A percentile compares a stretch with the other conserved stretches of the same genome.
phyloP scores from a whole-genome alignment of 2,329 filamentous ascomycete genomes.

The Rhexocercosporidium sp. region DNA sequence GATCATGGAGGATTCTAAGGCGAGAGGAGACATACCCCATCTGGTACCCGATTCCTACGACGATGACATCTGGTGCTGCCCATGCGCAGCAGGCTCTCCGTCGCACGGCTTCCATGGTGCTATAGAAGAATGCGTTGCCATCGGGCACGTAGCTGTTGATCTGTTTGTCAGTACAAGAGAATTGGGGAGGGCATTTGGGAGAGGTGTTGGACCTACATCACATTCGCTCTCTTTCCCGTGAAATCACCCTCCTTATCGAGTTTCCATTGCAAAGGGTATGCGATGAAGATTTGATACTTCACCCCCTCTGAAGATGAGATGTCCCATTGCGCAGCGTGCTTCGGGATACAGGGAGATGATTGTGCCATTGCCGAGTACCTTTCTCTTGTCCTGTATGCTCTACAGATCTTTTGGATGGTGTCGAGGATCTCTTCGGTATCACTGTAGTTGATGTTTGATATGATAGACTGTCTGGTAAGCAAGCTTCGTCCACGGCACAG shows the following conservation, averaged over 20 bases:
- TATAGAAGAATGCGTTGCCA: conserved; percentile 13
- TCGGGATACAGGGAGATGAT: not conserved
- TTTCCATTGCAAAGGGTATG: conserved; percentile 3
- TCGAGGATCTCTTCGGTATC: not conserved
- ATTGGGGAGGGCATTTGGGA: not conserved
- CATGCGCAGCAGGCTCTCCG: not conserved
- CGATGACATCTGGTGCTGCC: not conserved
- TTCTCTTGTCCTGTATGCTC: not conserved
- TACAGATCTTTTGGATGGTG: not conserved
- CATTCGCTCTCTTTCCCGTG: not conserved
- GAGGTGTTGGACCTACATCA: not conserved
- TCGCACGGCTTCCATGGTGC: not conserved
- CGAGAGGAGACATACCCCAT: too few species aligned
- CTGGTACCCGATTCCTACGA: conserved; percentile 9
- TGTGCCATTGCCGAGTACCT: not conserved
- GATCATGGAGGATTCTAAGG: too few species aligned
- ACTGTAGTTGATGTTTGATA: not conserved
- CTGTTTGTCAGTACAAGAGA: not conserved
- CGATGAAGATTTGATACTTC: conserved; percentile 7
- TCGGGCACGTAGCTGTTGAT: not conserved
- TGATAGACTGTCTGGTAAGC: not conserved
- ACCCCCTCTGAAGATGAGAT: not conserved
- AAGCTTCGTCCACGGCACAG: not conserved
- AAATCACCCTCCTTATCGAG: not conserved
- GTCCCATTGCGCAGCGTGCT: conserved; percentile 6